Conservation (phyloP, 2,329 filamentous ascomycete species). For the Trichoderma harzianum region DNA sequence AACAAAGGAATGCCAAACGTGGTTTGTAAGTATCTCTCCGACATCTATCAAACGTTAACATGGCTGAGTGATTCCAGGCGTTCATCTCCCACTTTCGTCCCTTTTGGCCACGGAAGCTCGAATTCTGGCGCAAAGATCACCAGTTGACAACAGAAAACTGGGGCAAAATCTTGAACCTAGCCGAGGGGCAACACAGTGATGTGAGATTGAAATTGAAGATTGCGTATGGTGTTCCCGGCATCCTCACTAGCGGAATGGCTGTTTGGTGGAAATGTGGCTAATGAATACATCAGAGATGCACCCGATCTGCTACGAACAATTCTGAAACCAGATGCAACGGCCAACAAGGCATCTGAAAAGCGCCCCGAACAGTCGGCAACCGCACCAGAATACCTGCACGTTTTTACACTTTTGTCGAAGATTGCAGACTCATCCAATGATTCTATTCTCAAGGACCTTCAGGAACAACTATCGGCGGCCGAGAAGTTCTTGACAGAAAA, state of each 20-base stretch:
- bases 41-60: neutral
- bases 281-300: neutral
- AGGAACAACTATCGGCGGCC: constrained; percentile 23
- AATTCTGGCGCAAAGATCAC: constrained; percentile 36
- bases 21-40: constrained; percentile 39
- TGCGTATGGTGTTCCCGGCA: neutral
- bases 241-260: neutral
- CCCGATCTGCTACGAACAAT: neutral
- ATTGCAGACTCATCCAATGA: constrained; percentile 9
- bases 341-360: neutral
- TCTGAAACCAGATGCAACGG: neutral
- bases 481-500: constrained; percentile 29
- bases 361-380: neutral
- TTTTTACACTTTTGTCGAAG: constrained; percentile 23
- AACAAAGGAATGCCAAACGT: constrained; percentile 40
- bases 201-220: constrained; percentile 25
- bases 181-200: constrained; percentile 22
- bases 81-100: constrained; percentile 42
- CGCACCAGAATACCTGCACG: constrained; percentile 20
- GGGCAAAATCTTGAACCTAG: constrained; percentile 31
- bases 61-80: constrained; percentile 26
- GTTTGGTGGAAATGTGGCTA: neutral
- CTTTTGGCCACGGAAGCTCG: constrained; percentile 40
- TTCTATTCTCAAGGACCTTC: neutral
- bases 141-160: constrained; percentile 28